A percentile compares a stretch with the other conserved stretches of the same genome.
Evolutionary conservation across 2,329 filamentous ascomycete species (phyloP).

Genomic region (Iodosphaeria phyllophila): DNA sequence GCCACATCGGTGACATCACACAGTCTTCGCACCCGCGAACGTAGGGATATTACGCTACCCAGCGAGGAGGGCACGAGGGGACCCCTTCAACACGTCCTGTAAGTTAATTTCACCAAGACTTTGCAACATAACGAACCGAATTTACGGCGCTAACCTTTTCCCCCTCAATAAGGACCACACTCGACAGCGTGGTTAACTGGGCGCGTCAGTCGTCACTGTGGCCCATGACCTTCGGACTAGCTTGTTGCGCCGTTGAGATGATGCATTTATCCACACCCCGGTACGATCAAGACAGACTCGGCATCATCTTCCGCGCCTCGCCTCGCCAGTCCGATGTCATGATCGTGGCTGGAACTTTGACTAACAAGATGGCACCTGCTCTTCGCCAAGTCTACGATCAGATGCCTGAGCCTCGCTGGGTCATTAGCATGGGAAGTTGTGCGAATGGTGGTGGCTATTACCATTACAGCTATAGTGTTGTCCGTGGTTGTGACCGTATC

Average conservation of each 20-base stretch:
- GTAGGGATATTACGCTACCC: slow-evolving; percentile 56
- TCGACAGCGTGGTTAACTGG: slow-evolving; percentile 72
- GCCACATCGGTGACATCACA: slow-evolving; percentile 37
- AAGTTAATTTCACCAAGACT: slow-evolving; percentile 20
- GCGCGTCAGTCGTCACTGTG: slow-evolving; percentile 67
- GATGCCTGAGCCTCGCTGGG: slow-evolving; percentile 85
- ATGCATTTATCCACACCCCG: slow-evolving; percentile 79
- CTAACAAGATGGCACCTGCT: slow-evolving; percentile 91
- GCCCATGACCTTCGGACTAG: slow-evolving; percentile 78
- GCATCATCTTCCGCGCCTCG: slow-evolving; percentile 80
- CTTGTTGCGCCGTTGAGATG: slow-evolving; percentile 84
- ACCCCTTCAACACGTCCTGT: slow-evolving; percentile 72
- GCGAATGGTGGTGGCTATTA: slow-evolving; percentile 77
- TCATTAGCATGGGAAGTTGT: slow-evolving; percentile 67
- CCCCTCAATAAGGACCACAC: slow-evolving; percentile 41
- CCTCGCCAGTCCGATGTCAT: slow-evolving; percentile 81
- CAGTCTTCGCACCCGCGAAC: slow-evolving; percentile 32
- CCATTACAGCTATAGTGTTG: slow-evolving; percentile 68
- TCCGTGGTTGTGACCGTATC: slow-evolving; percentile 57
- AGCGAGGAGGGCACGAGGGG: slow-evolving; percentile 69
- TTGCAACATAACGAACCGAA: neutral
- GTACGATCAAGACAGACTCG: slow-evolving; percentile 76
- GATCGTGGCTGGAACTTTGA: slow-evolving; percentile 84
- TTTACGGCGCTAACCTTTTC: slow-evolving; percentile 3
- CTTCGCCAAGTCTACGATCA: slow-evolving; percentile 85